These are phyloP conservation scores for Cantharellus anzutake DNA, from an alignment of 768 basidiomycete genomes.

Conservation along the genomic window DNA sequence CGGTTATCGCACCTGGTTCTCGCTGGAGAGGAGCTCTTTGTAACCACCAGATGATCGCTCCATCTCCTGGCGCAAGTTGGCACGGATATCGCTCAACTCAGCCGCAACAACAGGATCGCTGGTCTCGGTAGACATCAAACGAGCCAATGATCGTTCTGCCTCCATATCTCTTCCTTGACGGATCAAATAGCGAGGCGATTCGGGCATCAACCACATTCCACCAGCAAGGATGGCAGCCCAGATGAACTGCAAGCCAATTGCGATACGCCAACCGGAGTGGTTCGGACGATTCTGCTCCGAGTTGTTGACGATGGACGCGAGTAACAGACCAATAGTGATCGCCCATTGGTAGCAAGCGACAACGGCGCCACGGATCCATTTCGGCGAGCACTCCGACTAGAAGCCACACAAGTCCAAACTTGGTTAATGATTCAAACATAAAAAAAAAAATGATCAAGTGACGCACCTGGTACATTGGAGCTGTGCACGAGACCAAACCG, in stretches of 20 bases:
- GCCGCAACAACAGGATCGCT: slow-evolving; percentile 34
- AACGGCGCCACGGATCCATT: slow-evolving; percentile 56
- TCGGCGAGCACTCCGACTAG: slow-evolving; percentile 44
- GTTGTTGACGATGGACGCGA: slow-evolving; percentile 51
- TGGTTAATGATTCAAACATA: no score
- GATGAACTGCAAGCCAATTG: slow-evolving; percentile 57
- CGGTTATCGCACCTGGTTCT: no score
- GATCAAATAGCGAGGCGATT: slow-evolving; percentile 63
- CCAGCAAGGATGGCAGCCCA: slow-evolving; percentile 53
- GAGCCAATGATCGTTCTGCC: slow-evolving; percentile 40
- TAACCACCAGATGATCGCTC: not conserved
- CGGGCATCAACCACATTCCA: slow-evolving; percentile 61
- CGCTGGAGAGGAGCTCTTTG: no score
- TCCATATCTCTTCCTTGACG: slow-evolving; percentile 21
- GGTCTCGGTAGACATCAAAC: slow-evolving; percentile 36
- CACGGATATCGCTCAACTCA: slow-evolving; percentile 33
- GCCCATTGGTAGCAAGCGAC: slow-evolving; percentile 48
- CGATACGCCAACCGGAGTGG: slow-evolving; percentile 41
- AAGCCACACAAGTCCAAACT: not conserved
- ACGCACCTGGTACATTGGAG: no score
- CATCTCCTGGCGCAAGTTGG: slow-evolving; percentile 7
- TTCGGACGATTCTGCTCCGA: slow-evolving; percentile 34
- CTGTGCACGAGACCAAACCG: not conserved
- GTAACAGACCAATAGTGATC: slow-evolving; percentile 51
- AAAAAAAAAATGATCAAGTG: no score